phyloP scores from a whole-genome alignment of 495 filamentous ascomycete species.

The Penicillium manginii region DNA sequence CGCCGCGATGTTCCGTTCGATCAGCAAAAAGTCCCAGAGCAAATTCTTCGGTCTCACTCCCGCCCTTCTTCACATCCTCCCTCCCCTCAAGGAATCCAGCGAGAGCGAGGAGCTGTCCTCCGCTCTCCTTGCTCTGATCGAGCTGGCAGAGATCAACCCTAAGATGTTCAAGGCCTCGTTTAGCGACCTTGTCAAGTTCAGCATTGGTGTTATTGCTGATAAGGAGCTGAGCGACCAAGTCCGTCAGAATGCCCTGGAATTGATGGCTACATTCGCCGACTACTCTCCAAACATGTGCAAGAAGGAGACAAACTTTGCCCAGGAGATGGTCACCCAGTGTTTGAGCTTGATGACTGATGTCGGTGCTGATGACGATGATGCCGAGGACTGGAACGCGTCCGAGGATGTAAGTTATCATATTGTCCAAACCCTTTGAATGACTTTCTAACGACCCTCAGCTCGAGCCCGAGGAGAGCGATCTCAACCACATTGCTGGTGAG shows the following conservation, averaged over 20 bases:
- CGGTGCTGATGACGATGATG: conserved; percentile 92
- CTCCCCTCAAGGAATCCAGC: conserved; percentile 85
- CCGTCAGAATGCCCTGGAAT: conserved; percentile 91
- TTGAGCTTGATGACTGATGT: conserved; percentile 99
- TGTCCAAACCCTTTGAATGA: background rate
- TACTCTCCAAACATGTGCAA: conserved; percentile 90
- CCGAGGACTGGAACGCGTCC: conserved; percentile 86
- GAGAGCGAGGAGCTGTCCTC: conserved; percentile 90
- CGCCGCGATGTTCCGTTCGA: conserved; percentile 88
- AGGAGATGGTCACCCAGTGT: conserved; percentile 98
- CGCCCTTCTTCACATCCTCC: conserved; percentile 88
- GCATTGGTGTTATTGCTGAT: conserved; percentile 89
- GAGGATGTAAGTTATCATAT: conserved; percentile 75
- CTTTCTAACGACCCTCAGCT: conserved; percentile 54
- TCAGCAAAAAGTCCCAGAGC: conserved; percentile 80
- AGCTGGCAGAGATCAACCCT: conserved; percentile 86
- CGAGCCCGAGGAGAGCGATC: conserved; percentile 93
- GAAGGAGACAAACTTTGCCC: conserved; percentile 87
- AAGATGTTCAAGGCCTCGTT: conserved; percentile 97
- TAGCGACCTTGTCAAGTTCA: conserved; percentile 87
- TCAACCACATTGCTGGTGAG: conserved; percentile 97
- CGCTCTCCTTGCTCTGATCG: conserved; percentile 86
- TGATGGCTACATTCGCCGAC: conserved; percentile 98
- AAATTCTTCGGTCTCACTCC: conserved; percentile 87
- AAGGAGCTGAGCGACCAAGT: conserved; percentile 90